Base-by-base conservation (phyloP, 2,329 filamentous ascomycete genomes). In the Teratosphaeria destructans region DNA sequence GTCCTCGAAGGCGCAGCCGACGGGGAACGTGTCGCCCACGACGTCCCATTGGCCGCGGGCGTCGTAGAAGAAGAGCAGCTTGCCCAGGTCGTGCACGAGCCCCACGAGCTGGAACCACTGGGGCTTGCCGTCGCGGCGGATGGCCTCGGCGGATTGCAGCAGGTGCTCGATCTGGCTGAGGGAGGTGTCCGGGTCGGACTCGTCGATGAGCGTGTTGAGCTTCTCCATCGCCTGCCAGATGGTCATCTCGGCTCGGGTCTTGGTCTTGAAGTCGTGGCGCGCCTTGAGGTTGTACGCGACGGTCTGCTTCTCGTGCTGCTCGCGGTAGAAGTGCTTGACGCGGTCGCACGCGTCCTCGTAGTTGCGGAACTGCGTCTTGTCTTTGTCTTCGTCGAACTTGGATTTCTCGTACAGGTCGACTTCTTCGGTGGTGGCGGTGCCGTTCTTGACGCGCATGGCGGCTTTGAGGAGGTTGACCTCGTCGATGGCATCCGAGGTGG, bases 181-280 rank as follows among this genome's bases (percentile, higher is more conserved):
- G 55, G 83, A 85, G 54, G 91, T 95, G 77, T 96, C 90, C 1
- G 91, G 91, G 77, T 96, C 91, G 23, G 87, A 91, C 75, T 95
- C 89, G 76, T 96, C 91, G 73, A 95, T 88, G 57, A 95, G 82
- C 0, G 88, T 90, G 81, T 95, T 90, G 70, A 95, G 86, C 76
- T 90, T 92, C 82, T 95, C 89, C 77, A 95, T 94, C 23, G 91
- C 91, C 73, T 95, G 81, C 91, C 90, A 95, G 72, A 95, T 81
- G 63, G 86, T 87, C 88, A 95, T 90, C 73, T 88, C 81, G 16
- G 87, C 84, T 58, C 88, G 84, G 1, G 82, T 82, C 62, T 85
- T 82, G 64, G 80, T 81, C 73, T 85, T 78, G 77, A 90, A 89
- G 58, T 81, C 77, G 66, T 87, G 85, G 59, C 91, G 88, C 14